A percentile compares a stretch with the other conserved stretches of the same genome.
Evolutionary conservation across 805 yeast genomes (phyloP).

Genomic region (Yarrowia bubula): DNA sequence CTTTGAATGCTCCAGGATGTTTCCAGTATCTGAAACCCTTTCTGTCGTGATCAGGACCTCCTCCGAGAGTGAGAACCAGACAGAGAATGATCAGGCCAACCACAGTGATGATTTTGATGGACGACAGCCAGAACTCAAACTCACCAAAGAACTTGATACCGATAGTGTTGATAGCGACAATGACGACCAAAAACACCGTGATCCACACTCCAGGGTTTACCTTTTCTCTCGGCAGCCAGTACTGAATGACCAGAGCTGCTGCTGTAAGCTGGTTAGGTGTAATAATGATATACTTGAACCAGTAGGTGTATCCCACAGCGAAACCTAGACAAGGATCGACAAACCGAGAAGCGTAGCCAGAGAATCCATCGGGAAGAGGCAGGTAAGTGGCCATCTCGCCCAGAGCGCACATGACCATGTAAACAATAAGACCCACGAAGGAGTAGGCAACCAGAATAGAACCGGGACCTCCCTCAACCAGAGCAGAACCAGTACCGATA

Average conservation of each 20-base stretch:
- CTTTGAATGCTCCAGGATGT: slow-evolving; percentile 62
- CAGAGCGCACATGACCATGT: slow-evolving; percentile 62
- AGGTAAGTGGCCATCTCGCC: slow-evolving; percentile 69
- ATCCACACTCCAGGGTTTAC: slow-evolving; percentile 55
- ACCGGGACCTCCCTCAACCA: slow-evolving; percentile 65
- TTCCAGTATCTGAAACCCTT: slow-evolving; percentile 69
- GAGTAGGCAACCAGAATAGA: slow-evolving; percentile 59
- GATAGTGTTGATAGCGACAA: slow-evolving; percentile 50
- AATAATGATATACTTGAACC: slow-evolving; percentile 53
- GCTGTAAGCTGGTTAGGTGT: slow-evolving; percentile 68
- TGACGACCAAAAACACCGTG: slow-evolving; percentile 49
- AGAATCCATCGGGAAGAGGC: slow-evolving; percentile 65
- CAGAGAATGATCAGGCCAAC: slow-evolving; percentile 64
- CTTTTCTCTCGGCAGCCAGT: slow-evolving; percentile 47
- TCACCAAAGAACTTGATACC: slow-evolving; percentile 54
- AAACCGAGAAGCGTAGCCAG: slow-evolving; percentile 62
- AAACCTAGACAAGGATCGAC: slow-evolving; percentile 67
- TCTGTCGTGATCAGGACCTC: slow-evolving; percentile 72
- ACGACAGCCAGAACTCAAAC: slow-evolving; percentile 48
- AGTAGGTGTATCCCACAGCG: slow-evolving; percentile 65
- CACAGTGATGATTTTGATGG: slow-evolving; percentile 61
- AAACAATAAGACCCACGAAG: slow-evolving; percentile 68
- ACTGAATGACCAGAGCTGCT: slow-evolving; percentile 53
- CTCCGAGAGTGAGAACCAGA: slow-evolving; percentile 66
- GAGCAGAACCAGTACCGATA: slow-evolving; percentile 72